Evolutionary conservation across 176 grass and related monocot species (phyloP).

Genomic region (Musa beccarii): DNA sequence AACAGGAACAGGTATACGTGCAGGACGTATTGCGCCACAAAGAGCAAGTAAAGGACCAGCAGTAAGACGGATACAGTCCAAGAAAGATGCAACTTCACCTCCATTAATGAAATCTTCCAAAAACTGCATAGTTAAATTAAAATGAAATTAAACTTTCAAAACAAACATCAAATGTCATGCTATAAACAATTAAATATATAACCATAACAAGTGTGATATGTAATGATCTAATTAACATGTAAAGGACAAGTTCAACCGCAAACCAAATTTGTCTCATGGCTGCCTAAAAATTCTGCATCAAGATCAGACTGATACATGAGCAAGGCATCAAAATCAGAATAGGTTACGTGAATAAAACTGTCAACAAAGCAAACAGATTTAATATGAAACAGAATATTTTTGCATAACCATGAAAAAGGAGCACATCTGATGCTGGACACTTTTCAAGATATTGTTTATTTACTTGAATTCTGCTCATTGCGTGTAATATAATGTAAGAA

Average conservation of each 20-base stretch:
- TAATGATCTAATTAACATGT: too few relatives aligned
- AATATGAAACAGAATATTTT: not conserved
- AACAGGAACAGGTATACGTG: constrained; percentile 86
- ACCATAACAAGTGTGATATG: too few relatives aligned
- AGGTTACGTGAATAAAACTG: not conserved
- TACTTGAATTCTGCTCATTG: not conserved
- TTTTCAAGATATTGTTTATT: not conserved
- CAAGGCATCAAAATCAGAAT: too few relatives aligned
- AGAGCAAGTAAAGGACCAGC: constrained; percentile 95
- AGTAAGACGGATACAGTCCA: constrained; percentile 90
- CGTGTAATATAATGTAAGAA: not conserved
- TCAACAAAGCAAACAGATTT: not conserved
- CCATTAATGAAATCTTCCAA: constrained; percentile 99
- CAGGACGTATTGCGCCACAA: constrained; percentile 95
- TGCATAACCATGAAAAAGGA: not conserved
- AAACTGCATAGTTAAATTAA: constrained; percentile 49
- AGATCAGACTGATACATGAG: not conserved
- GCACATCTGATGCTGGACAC: not conserved
- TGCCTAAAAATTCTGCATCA: not conserved
- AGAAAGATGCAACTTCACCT: constrained; percentile 95
- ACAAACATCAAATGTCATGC: too few relatives aligned
- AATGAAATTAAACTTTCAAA: not conserved
- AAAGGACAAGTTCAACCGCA: too few relatives aligned
- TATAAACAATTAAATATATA: too few relatives aligned
- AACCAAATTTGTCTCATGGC: not conserved